Conservation (phyloP, 106 monocot genomes). For the Iris macrosiphon region DNA sequence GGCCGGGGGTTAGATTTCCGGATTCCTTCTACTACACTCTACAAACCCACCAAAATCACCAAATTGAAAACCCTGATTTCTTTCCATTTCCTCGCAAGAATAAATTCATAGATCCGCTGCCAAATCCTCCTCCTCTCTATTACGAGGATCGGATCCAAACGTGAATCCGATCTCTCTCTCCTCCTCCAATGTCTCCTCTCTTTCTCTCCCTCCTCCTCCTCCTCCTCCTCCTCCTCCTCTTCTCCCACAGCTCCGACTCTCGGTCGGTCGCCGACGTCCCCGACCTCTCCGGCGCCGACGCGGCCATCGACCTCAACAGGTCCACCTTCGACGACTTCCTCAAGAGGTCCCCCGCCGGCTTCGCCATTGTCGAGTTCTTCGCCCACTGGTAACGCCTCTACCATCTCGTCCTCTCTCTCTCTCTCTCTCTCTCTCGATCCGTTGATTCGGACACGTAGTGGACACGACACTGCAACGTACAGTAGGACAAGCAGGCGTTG, state of each 20-base stretch:
- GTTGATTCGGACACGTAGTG: no score
- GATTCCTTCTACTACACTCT: no score
- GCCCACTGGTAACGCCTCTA: slow-evolving; percentile 68
- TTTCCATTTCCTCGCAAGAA: no score
- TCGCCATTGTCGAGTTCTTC: slow-evolving; percentile 91
- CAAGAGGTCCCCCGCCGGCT: slow-evolving; percentile 41
- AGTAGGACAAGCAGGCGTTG: no score
- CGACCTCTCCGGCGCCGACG: slow-evolving; percentile 15
- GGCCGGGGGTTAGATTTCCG: no score
- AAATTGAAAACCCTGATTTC: no score
- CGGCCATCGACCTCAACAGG: slow-evolving; percentile 66
- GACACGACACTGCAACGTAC: no score
- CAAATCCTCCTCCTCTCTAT: neutral
- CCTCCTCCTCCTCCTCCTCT: slow-evolving; percentile 5
- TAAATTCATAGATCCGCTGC: neutral
- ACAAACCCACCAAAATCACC: no score
- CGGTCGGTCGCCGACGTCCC: slow-evolving; percentile 21
- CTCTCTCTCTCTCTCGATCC: neutral
- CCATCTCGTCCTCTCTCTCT: neutral
- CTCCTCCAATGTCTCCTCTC: neutral
- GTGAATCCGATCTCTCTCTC: neutral
- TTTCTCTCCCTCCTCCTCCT: neutral
- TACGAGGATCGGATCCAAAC: neutral
- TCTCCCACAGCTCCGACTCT: slow-evolving; percentile 9
- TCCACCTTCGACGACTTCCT: slow-evolving; percentile 54